phyloP scores from a whole-genome alignment of 2,329 filamentous ascomycete genomes.

The Penicillium corylophilum region DNA sequence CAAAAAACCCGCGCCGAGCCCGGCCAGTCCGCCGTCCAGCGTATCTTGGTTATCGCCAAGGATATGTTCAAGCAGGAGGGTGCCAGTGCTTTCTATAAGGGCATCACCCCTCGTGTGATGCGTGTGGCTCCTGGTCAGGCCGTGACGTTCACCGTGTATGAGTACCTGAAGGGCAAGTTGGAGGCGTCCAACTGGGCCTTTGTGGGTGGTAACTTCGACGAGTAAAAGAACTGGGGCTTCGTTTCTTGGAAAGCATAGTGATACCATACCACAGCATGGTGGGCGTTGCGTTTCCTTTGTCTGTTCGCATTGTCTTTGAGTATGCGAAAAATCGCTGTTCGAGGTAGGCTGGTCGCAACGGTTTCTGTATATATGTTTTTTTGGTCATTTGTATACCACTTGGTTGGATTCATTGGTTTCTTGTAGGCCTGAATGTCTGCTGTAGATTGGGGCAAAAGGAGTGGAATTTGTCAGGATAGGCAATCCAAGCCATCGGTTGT shows the following conservation, averaged over 20 bases:
- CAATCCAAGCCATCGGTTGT: background rate
- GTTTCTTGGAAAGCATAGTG: conserved; percentile 22
- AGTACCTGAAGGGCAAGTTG: conserved; percentile 70
- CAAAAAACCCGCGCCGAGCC: conserved; percentile 83
- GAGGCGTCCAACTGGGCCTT: conserved; percentile 63
- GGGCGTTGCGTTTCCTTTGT: conserved; percentile 21
- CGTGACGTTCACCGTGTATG: conserved; percentile 73
- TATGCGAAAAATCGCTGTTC: background rate
- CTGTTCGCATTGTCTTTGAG: conserved; percentile 4
- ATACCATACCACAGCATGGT: conserved; percentile 26
- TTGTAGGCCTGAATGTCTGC: background rate
- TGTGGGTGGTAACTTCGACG: conserved; percentile 65
- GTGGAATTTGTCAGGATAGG: no score
- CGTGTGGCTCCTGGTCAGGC: conserved; percentile 93
- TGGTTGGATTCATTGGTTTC: conserved; percentile 7
- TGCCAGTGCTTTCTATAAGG: conserved; percentile 94
- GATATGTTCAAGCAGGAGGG: conserved; percentile 96
- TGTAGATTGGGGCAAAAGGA: background rate
- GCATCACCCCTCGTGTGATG: conserved; percentile 97
- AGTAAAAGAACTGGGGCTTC: conserved; percentile 39
- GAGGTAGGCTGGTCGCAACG: conserved; percentile 10
- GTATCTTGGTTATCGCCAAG: conserved; percentile 74
- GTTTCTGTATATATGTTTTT: conserved; percentile 21
- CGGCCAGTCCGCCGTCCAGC: conserved; percentile 74
- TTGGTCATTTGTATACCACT: conserved; percentile 20